Percentiles rank a stretch among this genome's conserved stretches.
These are phyloP conservation scores for Aspergillus piperis DNA, from an alignment of 2,329 filamentous ascomycete genomes.

Conservation along the genomic window DNA sequence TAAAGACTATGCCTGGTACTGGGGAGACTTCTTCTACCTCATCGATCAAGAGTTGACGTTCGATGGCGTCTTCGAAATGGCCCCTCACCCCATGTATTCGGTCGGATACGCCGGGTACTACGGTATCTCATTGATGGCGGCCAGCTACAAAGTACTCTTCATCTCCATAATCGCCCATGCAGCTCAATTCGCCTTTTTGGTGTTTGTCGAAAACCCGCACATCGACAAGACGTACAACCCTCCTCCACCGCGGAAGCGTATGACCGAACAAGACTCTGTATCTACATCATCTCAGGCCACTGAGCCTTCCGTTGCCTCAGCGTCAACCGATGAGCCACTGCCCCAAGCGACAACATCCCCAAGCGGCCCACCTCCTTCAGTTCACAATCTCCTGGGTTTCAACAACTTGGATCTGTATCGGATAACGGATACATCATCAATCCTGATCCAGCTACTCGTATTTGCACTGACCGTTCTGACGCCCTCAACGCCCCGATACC, in stretches of 20 bases:
- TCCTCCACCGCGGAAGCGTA: slow-evolving; percentile 68
- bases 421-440: slow-evolving; percentile 76
- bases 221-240: slow-evolving; percentile 98
- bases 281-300: slow-evolving; percentile 31
- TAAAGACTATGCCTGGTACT: slow-evolving; percentile 99
- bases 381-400: slow-evolving; percentile 81
- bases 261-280: slow-evolving; percentile 32
- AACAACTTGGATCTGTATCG: slow-evolving; percentile 86
- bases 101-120: slow-evolving; percentile 98
- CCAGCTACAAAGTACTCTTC: slow-evolving; percentile 95
- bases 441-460: slow-evolving; percentile 76
- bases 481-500: slow-evolving; percentile 73
- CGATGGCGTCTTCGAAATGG: slow-evolving; percentile 98
- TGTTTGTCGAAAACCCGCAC: slow-evolving; percentile 91
- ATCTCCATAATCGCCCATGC: slow-evolving; percentile 95
- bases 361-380: slow-evolving; percentile 61
- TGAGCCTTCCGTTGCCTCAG: slow-evolving; percentile 36
- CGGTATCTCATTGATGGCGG: slow-evolving; percentile 96
- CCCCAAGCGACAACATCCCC: slow-evolving; percentile 47
- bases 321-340: slow-evolving; percentile 35
- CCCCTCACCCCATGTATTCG: slow-evolving; percentile 97
- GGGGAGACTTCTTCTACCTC: slow-evolving; percentile 99
- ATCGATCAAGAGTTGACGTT: slow-evolving; percentile 98
- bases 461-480: slow-evolving; percentile 72
- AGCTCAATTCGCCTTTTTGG: slow-evolving; percentile 90